Percentiles rank a stretch among this genome's conserved stretches.
Evolutionary conservation across 331 rosid species (phyloP).

Genomic region (Saraca asoca): DNA sequence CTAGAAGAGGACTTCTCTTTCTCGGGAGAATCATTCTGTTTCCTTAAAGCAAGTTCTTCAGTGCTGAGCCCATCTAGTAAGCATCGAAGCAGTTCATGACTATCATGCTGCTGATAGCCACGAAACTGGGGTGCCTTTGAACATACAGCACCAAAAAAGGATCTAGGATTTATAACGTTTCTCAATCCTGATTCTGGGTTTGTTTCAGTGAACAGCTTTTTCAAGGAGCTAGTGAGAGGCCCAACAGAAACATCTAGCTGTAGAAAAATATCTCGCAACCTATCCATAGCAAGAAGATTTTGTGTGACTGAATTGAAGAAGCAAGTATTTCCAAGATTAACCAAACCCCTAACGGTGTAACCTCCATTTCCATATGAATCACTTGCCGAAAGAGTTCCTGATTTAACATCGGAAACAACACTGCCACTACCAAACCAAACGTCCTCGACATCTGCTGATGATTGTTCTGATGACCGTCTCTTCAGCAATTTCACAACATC

Average conservation of each 20-base stretch:
- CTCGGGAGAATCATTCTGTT: conserved; percentile 49
- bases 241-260: conserved; percentile 61
- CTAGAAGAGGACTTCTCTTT: conserved; percentile 49
- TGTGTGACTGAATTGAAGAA: conserved; percentile 90
- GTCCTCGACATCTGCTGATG: conserved; percentile 51
- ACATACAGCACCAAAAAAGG: conserved; percentile 75
- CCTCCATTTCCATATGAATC: conserved; percentile 53
- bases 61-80: conserved; percentile 79
- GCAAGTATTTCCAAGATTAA: conserved; percentile 94
- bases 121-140: conserved; percentile 86
- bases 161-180: conserved; percentile 72
- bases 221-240: conserved; percentile 70
- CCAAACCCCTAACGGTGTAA: conserved; percentile 70
- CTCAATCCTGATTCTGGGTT: conserved; percentile 58
- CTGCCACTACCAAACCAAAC: conserved; percentile 51
- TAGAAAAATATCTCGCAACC: conserved; percentile 59
- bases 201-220: conserved; percentile 70
- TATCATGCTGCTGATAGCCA: conserved; percentile 94
- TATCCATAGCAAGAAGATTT: conserved; percentile 75
- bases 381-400: conserved; percentile 34
- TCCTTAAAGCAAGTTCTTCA: conserved; percentile 69
- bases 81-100: conserved; percentile 87
- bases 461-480: conserved; percentile 41
- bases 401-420: conserved; percentile 55
- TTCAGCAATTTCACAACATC: conserved; percentile 65